These are phyloP conservation scores for Cystobasidiaceae sp. DNA, from an alignment of 1,284 basidiomycete genomes.

Conservation along the genomic window DNA sequence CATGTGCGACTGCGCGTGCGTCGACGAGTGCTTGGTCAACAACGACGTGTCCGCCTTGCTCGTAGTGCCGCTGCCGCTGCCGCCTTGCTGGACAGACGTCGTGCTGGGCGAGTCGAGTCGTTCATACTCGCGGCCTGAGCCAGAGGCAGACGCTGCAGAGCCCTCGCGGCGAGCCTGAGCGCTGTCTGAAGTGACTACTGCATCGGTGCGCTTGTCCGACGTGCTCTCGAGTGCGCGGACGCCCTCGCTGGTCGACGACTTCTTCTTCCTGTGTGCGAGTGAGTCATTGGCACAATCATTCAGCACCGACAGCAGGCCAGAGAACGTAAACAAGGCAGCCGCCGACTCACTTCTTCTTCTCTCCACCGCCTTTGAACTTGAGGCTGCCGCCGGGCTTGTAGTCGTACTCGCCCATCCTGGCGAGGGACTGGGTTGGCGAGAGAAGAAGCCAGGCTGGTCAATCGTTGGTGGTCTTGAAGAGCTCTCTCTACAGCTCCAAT, in stretches of 20 bases:
- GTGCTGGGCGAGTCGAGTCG: not conserved
- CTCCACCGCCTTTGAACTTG: slow-evolving; percentile 67
- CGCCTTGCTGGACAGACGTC: not conserved
- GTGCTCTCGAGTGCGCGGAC: slow-evolving; percentile 83
- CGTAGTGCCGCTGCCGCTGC: slow-evolving; percentile 3
- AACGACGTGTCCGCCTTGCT: not conserved
- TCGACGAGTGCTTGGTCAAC: not conserved
- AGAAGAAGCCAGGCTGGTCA: not conserved
- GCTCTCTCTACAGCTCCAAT: too few species aligned
- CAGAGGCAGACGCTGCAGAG: too few species aligned
- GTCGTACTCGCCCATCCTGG: slow-evolving; percentile 60
- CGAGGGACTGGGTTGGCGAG: not conserved
- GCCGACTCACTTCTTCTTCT: slow-evolving; percentile 65
- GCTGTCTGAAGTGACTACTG: not conserved
- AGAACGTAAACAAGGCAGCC: too few species aligned
- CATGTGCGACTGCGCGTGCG: too few species aligned
- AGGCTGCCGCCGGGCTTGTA: slow-evolving; percentile 78
- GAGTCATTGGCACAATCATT: not conserved
- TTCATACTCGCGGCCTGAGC: not conserved
- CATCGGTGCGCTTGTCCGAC: not conserved
- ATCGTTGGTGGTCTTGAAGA: too few species aligned
- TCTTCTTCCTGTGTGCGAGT: slow-evolving; percentile 72
- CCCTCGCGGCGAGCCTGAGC: too few species aligned
- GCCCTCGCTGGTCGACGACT: slow-evolving; percentile 58
- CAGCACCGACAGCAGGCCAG: not conserved